Conservation (phyloP, 768 basidiomycete species). For the Calvatia gigantea region DNA sequence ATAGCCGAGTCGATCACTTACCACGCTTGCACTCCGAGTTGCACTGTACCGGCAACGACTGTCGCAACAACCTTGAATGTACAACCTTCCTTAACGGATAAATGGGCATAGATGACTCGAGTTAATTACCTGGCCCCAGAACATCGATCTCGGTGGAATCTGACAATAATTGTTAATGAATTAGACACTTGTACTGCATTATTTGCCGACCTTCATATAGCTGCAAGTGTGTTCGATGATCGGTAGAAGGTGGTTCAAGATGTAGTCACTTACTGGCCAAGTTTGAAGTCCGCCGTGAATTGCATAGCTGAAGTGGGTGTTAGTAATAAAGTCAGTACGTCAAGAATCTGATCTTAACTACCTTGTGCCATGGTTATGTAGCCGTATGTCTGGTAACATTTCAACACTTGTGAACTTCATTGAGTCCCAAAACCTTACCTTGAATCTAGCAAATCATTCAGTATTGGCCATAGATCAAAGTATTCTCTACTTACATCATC, state of each 20-base stretch:
- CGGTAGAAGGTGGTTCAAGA: background rate
- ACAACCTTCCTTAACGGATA: background rate
- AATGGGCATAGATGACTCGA: background rate
- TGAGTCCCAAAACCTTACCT: constrained; percentile 19
- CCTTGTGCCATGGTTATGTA: constrained; percentile 63
- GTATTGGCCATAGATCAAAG: background rate
- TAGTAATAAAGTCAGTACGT: constrained; percentile 7
- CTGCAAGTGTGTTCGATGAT: constrained; percentile 12
- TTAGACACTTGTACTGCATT: background rate
- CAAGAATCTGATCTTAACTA: constrained; percentile 11
- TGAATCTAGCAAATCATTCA: constrained; percentile 29
- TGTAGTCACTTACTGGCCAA: constrained; percentile 61
- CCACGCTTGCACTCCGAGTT: constrained; percentile 67
- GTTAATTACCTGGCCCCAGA: constrained; percentile 50
- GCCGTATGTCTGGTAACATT: constrained; percentile 48
- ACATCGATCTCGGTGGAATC: constrained; percentile 65
- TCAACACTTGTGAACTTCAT: constrained; percentile 24
- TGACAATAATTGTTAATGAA: constrained; percentile 16
- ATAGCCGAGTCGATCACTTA: constrained; percentile 17
- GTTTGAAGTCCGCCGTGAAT: constrained; percentile 72
- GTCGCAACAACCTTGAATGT: constrained; percentile 47
- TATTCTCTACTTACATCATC: constrained; percentile 53
- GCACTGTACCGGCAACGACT: constrained; percentile 60
- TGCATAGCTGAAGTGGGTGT: constrained; percentile 46
- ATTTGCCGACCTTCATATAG: constrained; percentile 25